A percentile compares a stretch with the other conserved stretches of the same genome.
Conservation (phyloP, 495 filamentous ascomycete species). For the Aspergillus bertholletiae region DNA sequence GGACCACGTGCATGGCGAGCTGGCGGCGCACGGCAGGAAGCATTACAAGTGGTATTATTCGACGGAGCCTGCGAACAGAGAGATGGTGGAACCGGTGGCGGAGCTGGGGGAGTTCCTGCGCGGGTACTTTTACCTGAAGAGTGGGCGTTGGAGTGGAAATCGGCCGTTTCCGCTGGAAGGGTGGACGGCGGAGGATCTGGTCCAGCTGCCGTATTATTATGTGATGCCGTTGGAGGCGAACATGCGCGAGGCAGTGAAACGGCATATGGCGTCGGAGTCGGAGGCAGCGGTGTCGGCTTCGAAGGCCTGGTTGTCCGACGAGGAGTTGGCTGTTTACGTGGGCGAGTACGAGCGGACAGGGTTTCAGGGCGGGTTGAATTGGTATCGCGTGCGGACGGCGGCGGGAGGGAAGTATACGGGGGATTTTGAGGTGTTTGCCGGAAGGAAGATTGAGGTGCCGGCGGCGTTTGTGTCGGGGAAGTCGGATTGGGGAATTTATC, state of each 20-base stretch:
- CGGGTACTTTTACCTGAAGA: constrained; percentile 68
- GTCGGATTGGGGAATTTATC: constrained; percentile 65
- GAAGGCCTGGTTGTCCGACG: constrained; percentile 49
- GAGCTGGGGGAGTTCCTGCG: constrained; percentile 57
- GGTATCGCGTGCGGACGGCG: constrained; percentile 60
- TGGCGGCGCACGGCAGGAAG: constrained; percentile 53
- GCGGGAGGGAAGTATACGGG: constrained; percentile 33
- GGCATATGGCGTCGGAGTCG: constrained; percentile 51
- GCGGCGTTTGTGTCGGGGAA: constrained; percentile 56
- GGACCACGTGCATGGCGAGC: constrained; percentile 45
- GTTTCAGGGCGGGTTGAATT: constrained; percentile 68
- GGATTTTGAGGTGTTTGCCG: constrained; percentile 58
- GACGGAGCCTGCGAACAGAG: constrained; percentile 46
- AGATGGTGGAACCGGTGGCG: constrained; percentile 54
- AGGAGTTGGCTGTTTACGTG: constrained; percentile 58
- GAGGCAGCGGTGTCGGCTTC: constrained; percentile 15
- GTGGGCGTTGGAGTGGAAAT: constrained; percentile 56
- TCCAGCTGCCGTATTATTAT: constrained; percentile 63
- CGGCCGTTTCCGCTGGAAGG: constrained; percentile 45
- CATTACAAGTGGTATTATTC: constrained; percentile 74
- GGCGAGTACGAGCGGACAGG: constrained; percentile 60
- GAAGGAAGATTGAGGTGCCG: constrained; percentile 61
- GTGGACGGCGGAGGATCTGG: constrained; percentile 55
- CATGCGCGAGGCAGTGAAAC: constrained; percentile 55
- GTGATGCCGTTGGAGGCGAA: constrained; percentile 56